Base-by-base conservation (phyloP, 2,329 filamentous ascomycete species). In the Dothistroma pini region DNA sequence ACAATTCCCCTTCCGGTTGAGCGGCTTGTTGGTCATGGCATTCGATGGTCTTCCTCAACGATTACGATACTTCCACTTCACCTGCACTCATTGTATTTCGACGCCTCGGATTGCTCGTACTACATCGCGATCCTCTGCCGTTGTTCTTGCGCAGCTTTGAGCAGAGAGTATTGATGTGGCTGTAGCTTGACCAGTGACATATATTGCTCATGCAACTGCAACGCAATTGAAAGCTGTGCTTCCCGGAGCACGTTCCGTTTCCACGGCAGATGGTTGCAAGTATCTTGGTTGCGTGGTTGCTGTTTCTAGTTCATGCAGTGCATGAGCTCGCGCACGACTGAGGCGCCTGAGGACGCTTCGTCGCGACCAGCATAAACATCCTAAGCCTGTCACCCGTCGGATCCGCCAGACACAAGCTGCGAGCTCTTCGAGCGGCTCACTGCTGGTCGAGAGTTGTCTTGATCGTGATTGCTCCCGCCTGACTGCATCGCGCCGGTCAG, bases 391-490 rank as follows among this genome's bases (percentile, higher is more conserved):
- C n/a, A n/a, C n/a, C n/a, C n/a, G n/a, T n/a, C n/a, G n/a, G n/a
- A n/a, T n/a, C n/a, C n/a, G n/a, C n/a, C n/a, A n/a, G n/a, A n/a
- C n/a, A n/a, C 41, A 57, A 50, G 44, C 55, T 57, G 4, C 31
- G 35, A 31, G 41, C 25, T 25, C 10, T 16, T 3, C 16, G 44
- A 19, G 21, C 10, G 14, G 31, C 19, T 32, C 12, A 16, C 19
- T 9, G 34, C 22, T 51, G 38, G 22, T 50, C 19, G 54, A 48
- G 22, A 56, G 22, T 41, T 2, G 31, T 21, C 16, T n/a, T 25
- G 29, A 54, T 58, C 56, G 56, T 53, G 56, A 54, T 58, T 58
- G 50, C 49, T 53, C 34, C 56, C 50, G 55, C 19, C 41, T 34
- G 29, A 48, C 25, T 49, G 55, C 49, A 47, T 53, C 11, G 49